Percentiles rank a stretch among this genome's conserved stretches.
Conservation (phyloP, 306 rosid genomes). For the Lupinus albus region DNA sequence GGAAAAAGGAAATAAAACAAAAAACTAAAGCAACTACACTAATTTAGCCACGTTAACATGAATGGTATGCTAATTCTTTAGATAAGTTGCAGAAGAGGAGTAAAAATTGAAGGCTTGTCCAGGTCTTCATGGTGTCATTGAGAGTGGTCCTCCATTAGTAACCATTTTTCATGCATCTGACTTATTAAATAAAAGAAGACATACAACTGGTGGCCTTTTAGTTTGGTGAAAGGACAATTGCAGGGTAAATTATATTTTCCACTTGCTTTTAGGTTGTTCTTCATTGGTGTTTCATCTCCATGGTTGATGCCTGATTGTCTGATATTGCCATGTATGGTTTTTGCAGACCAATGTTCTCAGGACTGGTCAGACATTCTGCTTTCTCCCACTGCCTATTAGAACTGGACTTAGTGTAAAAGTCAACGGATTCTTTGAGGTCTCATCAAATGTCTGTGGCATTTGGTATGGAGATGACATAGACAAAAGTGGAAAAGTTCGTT, state of each 20-base stretch:
- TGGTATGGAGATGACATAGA: conserved; percentile 99
- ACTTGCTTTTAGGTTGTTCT: conserved; percentile 31
- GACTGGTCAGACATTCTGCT: conserved; percentile 90
- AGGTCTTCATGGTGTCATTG: conserved; percentile 23
- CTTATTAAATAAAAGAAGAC: conserved; percentile 4
- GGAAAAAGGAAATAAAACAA: conserved; percentile 2
- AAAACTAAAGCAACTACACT: conserved; percentile 3
- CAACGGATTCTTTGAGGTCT: conserved; percentile 94
- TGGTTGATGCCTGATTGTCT: conserved; percentile 47
- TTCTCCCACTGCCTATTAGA: conserved; percentile 92
- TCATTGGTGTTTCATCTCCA: conserved; percentile 27
- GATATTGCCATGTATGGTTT: conserved; percentile 48
- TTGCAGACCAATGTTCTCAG: conserved; percentile 69
- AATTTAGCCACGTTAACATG: conserved; percentile 1
- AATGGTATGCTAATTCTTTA: conserved; percentile 19
- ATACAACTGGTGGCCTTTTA: neutral
- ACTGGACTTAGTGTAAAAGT: conserved; percentile 90
- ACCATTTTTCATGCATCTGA: conserved; percentile 10
- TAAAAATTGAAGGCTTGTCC: conserved; percentile 28
- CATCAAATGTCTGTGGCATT: conserved; percentile 96
- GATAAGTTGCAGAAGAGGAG: neutral
- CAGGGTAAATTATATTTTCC: conserved; percentile 20
- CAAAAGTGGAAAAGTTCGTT: conserved; percentile 93
- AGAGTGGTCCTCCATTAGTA: conserved; percentile 27
- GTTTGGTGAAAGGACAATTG: conserved; percentile 35